Conservation (phyloP, 1,284 basidiomycete species). For the Porogramme epimiltina region DNA sequence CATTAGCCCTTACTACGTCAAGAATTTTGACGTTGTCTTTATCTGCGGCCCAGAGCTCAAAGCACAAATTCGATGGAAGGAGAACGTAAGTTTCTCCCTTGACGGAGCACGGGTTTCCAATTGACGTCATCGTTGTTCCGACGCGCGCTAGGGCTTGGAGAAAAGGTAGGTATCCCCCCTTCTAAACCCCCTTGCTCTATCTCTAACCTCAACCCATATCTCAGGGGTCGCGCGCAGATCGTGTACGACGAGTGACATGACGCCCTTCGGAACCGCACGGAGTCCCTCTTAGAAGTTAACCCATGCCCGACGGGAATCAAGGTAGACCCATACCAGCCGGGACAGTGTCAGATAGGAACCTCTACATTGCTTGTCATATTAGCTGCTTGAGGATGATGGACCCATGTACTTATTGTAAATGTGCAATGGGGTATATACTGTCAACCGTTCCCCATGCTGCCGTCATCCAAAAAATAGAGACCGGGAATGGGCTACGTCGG, state of each 20-base stretch:
- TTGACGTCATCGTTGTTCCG: too few relatives aligned
- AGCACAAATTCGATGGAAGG: conserved; percentile 45
- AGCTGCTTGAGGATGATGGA: too few relatives aligned
- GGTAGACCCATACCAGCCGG: too few relatives aligned
- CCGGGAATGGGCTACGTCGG: too few relatives aligned
- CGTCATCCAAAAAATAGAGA: too few relatives aligned
- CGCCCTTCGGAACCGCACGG: conserved; percentile 8
- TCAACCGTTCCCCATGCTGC: too few relatives aligned
- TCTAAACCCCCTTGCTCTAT: background rate
- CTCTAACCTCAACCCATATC: background rate
- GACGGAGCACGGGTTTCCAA: too few relatives aligned
- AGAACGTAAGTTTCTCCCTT: conserved; percentile 34
- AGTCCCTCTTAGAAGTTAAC: conserved; percentile 20
- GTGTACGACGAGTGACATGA: background rate
- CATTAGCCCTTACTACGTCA: conserved; percentile 34
- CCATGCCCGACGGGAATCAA: too few relatives aligned
- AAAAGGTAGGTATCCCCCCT: background rate
- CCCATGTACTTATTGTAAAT: too few relatives aligned
- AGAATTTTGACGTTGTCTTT: conserved; percentile 47
- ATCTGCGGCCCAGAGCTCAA: conserved; percentile 49
- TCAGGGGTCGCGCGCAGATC: background rate
- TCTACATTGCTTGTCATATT: too few relatives aligned
- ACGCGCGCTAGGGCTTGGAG: background rate
- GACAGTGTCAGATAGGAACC: too few relatives aligned
- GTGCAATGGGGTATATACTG: too few relatives aligned